phyloP scores from a whole-genome alignment of 2,329 filamentous ascomycete species.

The Alternaria burnsii region DNA sequence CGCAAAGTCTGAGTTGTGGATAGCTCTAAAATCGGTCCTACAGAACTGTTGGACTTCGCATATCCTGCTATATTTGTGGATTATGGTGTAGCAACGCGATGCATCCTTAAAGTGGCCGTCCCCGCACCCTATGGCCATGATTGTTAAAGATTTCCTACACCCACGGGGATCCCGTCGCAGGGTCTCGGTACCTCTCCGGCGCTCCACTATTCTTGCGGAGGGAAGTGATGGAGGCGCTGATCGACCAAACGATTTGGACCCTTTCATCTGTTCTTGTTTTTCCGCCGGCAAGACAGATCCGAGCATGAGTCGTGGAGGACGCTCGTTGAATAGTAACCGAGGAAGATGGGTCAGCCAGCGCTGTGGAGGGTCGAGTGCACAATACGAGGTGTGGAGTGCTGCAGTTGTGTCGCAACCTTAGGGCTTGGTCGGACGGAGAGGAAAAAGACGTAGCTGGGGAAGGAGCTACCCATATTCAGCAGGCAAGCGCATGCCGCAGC shows the following conservation, averaged over 20 bases:
- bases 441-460: not conserved
- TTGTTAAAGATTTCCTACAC: slow-evolving; percentile 10
- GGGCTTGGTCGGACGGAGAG: not conserved
- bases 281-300: slow-evolving; percentile 13
- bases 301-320: slow-evolving; percentile 2
- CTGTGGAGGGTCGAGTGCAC: not conserved
- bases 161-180: slow-evolving; percentile 20
- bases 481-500: slow-evolving; percentile 18
- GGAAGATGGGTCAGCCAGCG: not conserved
- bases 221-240: slow-evolving; percentile 10
- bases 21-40: not conserved
- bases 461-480: not conserved
- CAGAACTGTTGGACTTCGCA: slow-evolving; percentile 1
- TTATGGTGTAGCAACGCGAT: slow-evolving; percentile 4
- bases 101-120: slow-evolving; percentile 3
- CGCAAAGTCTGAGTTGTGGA: slow-evolving; percentile 1
- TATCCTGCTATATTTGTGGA: slow-evolving; percentile 3
- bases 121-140: slow-evolving; percentile 6
- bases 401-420: not conserved
- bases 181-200: slow-evolving; percentile 22
- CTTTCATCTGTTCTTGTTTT: slow-evolving; percentile 13
- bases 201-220: slow-evolving; percentile 28
- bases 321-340: not conserved
- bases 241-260: slow-evolving; percentile 15
- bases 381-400: not conserved